These are phyloP conservation scores for Platanthera zijinensis DNA, from an alignment of 106 monocot species.

Conservation along the genomic window DNA sequence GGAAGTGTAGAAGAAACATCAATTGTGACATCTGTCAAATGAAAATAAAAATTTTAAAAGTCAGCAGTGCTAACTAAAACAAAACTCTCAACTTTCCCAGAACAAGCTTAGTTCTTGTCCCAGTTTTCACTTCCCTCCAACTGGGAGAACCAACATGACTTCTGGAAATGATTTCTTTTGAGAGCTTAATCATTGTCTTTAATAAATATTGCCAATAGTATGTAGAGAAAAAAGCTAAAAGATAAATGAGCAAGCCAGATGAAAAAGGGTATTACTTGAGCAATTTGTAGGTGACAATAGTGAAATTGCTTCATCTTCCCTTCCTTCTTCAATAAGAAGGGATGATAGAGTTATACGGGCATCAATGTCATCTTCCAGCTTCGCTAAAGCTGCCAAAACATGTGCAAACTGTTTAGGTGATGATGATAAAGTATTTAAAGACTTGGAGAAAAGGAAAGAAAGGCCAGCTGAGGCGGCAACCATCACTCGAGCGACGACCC, in stretches of 20 bases:
- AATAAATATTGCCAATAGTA: not conserved
- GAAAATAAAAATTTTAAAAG: not conserved
- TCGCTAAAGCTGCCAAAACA: slow-evolving; percentile 55
- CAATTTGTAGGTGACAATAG: slow-evolving; percentile 56
- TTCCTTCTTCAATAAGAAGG: slow-evolving; percentile 74
- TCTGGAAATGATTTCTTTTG: not conserved
- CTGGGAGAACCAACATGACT: not conserved
- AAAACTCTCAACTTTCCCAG: not conserved
- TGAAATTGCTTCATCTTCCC: slow-evolving; percentile 60
- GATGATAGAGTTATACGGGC: slow-evolving; percentile 59
- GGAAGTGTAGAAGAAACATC: slow-evolving; percentile 5
- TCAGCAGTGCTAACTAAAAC: not conserved
- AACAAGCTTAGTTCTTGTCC: not conserved
- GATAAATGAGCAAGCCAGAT: not conserved
- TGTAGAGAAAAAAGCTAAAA: not conserved
- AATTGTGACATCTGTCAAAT: slow-evolving; percentile 2
- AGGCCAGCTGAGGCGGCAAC: no score
- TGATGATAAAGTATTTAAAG: not conserved
- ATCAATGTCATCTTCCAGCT: slow-evolving; percentile 62
- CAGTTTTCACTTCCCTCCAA: not conserved
- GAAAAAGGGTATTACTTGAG: slow-evolving; percentile 32
- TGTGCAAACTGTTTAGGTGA: not conserved
- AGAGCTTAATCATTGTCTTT: not conserved
- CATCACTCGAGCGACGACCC: no score
- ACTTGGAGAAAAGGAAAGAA: not conserved